These are phyloP conservation scores for Neoarthrinium moseri DNA, from an alignment of 2,329 filamentous ascomycete genomes.

Conservation along the genomic window DNA sequence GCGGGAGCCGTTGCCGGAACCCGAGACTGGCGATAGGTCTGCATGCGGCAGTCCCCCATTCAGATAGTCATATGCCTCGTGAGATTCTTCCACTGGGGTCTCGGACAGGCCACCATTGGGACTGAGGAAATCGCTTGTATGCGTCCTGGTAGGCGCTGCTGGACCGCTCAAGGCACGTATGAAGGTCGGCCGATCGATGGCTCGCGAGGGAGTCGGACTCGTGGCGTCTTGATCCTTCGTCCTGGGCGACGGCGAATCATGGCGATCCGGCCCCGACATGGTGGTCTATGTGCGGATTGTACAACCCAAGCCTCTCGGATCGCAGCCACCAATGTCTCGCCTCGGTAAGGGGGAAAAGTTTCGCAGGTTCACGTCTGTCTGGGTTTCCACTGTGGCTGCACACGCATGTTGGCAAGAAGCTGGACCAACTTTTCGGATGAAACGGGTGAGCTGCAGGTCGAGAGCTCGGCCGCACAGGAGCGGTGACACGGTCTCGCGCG, in stretches of 20 bases:
- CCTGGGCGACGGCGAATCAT: slow-evolving; percentile 34
- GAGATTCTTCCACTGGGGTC: slow-evolving; percentile 12
- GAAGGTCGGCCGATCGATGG: slow-evolving; percentile 20
- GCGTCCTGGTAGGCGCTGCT: slow-evolving; percentile 2
- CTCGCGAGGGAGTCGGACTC: slow-evolving; percentile 19
- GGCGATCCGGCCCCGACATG: slow-evolving; percentile 22
- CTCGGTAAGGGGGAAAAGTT: too few relatives aligned
- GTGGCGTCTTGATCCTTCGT: slow-evolving; percentile 26
- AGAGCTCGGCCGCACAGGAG: neutral
- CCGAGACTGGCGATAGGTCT: slow-evolving; percentile 21
- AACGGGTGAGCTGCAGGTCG: too few relatives aligned
- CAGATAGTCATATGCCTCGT: slow-evolving; percentile 34
- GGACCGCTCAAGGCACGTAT: slow-evolving; percentile 21
- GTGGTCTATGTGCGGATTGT: neutral
- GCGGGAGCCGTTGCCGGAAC: slow-evolving; percentile 15
- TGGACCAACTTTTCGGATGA: neutral
- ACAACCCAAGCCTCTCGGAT: neutral
- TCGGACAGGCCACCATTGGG: slow-evolving; percentile 20
- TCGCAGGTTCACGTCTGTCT: too few relatives aligned
- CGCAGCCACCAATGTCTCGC: too few relatives aligned
- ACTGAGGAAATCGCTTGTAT: neutral
- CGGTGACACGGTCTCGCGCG: too few relatives aligned
- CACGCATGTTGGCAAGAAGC: neutral
- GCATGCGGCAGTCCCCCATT: slow-evolving; percentile 34
- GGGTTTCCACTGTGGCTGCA: neutral